Evolutionary conservation across 305 asterid genomes (phyloP).

Genomic region (Fraxinus sp.): DNA sequence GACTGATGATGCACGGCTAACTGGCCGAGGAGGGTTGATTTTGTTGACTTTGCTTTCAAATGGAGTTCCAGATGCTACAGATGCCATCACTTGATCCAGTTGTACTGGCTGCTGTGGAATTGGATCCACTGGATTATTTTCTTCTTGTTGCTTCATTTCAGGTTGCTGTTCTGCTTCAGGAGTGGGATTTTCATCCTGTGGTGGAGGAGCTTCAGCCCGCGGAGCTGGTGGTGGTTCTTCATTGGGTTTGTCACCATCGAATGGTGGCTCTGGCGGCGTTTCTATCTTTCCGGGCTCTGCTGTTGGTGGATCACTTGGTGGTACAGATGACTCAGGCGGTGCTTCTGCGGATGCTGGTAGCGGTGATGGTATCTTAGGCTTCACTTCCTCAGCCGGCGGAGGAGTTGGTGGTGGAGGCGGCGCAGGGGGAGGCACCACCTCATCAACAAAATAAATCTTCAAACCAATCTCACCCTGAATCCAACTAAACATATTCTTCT

Average conservation of each 20-base stretch:
- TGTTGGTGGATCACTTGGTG: constrained; percentile 21
- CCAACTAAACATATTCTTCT: constrained; percentile 58
- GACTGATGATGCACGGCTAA: constrained; percentile 67
- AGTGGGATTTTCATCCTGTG: constrained; percentile 17
- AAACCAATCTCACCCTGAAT: constrained; percentile 76
- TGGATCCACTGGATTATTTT: constrained; percentile 22
- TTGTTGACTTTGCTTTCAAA: constrained; percentile 46
- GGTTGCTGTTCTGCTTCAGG: constrained; percentile 24
- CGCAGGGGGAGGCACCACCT: constrained; percentile 48
- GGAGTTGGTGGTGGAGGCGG: constrained; percentile 33
- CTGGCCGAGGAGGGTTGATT: constrained; percentile 50
- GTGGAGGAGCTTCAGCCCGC: constrained; percentile 31
- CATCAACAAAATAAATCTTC: constrained; percentile 64
- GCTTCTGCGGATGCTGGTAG: constrained; percentile 17
- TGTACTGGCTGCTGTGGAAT: constrained; percentile 22
- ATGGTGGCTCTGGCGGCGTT: constrained; percentile 18
- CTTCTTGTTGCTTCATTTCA: constrained; percentile 25
- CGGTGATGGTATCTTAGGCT: constrained; percentile 23
- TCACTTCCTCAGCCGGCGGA: constrained; percentile 28
- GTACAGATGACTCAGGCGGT: constrained; percentile 21
- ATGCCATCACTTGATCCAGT: constrained; percentile 44
- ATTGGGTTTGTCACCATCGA: constrained; percentile 22
- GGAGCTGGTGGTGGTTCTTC: constrained; percentile 32
- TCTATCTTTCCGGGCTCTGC: constrained; percentile 22
- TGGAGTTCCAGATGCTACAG: constrained; percentile 38